Percentiles rank a stretch among this genome's conserved stretches.
Evolutionary conservation across 2,329 filamentous ascomycete species (phyloP).

Genomic region (Chaetothyriales sp.): DNA sequence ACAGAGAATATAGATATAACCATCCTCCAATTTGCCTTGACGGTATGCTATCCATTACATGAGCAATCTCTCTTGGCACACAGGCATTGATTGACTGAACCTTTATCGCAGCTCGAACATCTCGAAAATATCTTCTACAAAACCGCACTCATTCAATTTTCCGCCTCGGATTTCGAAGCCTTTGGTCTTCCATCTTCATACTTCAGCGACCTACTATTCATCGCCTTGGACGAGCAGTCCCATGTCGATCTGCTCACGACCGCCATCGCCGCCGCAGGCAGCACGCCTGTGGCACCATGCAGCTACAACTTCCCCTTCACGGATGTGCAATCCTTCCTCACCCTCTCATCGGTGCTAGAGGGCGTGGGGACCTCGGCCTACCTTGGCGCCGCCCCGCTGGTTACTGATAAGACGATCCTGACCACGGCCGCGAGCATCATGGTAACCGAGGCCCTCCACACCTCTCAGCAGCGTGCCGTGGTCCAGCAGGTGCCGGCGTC

Average conservation of each 20-base stretch:
- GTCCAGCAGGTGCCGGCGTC: conserved; percentile 47
- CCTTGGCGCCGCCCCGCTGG: conserved; percentile 55
- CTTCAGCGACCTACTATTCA: conserved; percentile 46
- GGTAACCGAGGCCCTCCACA: conserved; percentile 55
- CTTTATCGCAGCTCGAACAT: conserved; percentile 43
- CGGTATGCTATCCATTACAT: not conserved
- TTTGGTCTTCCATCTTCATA: conserved; percentile 44
- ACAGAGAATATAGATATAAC: conserved; percentile 35
- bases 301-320: conserved; percentile 57
- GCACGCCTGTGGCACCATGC: conserved; percentile 55
- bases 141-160: conserved; percentile 55
- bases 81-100: too few species aligned
- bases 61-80: not conserved
- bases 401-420: conserved; percentile 48
- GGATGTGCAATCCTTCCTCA: conserved; percentile 43
- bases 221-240: conserved; percentile 49
- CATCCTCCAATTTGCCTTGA: conserved; percentile 39
- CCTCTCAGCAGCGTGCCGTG: conserved; percentile 55
- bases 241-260: conserved; percentile 49
- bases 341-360: conserved; percentile 56
- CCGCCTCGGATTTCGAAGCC: conserved; percentile 49
- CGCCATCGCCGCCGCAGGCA: conserved; percentile 48
- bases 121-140: conserved; percentile 62
- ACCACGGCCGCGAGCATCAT: conserved; percentile 56
- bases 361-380: conserved; percentile 33